Evolutionary conservation across 768 basidiomycete genomes (phyloP).

Genomic region (Mycena galericulata): DNA sequence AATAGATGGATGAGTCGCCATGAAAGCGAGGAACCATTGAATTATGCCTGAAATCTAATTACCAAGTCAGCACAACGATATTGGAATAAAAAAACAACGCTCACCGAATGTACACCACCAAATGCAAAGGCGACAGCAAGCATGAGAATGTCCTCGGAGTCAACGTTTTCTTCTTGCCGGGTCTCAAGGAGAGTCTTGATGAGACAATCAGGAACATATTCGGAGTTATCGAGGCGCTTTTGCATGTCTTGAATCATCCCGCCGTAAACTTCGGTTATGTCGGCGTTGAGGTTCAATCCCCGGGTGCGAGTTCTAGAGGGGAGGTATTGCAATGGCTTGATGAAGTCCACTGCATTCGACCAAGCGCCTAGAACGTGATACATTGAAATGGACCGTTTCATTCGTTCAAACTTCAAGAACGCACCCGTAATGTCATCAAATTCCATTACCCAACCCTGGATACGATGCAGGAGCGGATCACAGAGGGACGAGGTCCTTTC

Average conservation of each 20-base stretch:
- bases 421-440: constrained; percentile 41
- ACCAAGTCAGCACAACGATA: not conserved
- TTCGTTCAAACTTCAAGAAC: too few species aligned
- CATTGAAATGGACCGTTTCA: too few species aligned
- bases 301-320: constrained; percentile 36
- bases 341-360: constrained; percentile 42
- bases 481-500: constrained; percentile 32
- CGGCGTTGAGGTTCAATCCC: constrained; percentile 39
- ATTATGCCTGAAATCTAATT: constrained; percentile 48
- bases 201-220: constrained; percentile 49
- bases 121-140: constrained; percentile 47
- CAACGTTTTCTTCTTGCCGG: constrained; percentile 43
- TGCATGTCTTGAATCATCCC: constrained; percentile 46
- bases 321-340: constrained; percentile 37
- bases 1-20: constrained; percentile 44
- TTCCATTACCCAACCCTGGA: constrained; percentile 39
- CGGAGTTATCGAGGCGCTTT: constrained; percentile 43
- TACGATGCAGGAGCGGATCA: constrained; percentile 39
- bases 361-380: too few species aligned
- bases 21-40: constrained; percentile 48
- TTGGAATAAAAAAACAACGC: constrained; percentile 17
- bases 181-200: constrained; percentile 46
- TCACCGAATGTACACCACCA: constrained; percentile 50
- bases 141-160: constrained; percentile 49
- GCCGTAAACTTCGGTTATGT: constrained; percentile 46